Conservation (phyloP, 2,329 filamentous ascomycete genomes). For the Elsinoe australis region DNA sequence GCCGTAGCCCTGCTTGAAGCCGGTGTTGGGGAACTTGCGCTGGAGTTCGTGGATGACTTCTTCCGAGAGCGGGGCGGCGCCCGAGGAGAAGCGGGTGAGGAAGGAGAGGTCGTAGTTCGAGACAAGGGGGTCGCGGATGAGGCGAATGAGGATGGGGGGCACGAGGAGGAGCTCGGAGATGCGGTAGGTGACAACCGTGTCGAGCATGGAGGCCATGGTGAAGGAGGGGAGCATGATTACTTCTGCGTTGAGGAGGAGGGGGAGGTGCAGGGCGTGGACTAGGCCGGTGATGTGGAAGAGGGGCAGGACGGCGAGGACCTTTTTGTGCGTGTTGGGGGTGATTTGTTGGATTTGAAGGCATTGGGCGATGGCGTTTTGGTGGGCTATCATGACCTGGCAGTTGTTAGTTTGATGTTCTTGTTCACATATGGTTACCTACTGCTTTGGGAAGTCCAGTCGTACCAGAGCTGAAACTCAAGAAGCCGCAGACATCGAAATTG, state of each 20-base stretch:
- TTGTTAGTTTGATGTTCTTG: too few relatives aligned
- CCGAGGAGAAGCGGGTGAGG: constrained; percentile 51
- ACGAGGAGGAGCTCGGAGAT: constrained; percentile 52
- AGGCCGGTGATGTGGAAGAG: constrained; percentile 59
- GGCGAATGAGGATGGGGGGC: constrained; percentile 53
- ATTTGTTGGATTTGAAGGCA: constrained; percentile 52
- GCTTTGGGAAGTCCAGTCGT: constrained; percentile 47
- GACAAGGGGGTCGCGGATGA: constrained; percentile 51
- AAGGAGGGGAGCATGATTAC: constrained; percentile 59
- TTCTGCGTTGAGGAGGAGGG: constrained; percentile 56
- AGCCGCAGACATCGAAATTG: constrained; percentile 50
- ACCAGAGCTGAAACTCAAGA: constrained; percentile 45
- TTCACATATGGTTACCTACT: constrained; percentile 24
- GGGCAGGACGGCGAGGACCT: constrained; percentile 51
- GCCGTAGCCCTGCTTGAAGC: constrained; percentile 59
- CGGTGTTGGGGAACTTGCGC: constrained; percentile 50
- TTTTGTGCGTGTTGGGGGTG: constrained; percentile 43
- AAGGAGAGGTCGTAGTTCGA: constrained; percentile 50
- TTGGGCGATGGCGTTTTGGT: constrained; percentile 52
- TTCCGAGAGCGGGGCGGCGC: constrained; percentile 51
- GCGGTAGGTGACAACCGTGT: constrained; percentile 45
- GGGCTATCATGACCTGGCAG: constrained; percentile 44
- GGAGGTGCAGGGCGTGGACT: constrained; percentile 56
- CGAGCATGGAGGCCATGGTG: constrained; percentile 53
- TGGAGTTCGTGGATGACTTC: constrained; percentile 52